Conservation (phyloP, 1,284 basidiomycete species). For the Fomitopsis schrenkii region DNA sequence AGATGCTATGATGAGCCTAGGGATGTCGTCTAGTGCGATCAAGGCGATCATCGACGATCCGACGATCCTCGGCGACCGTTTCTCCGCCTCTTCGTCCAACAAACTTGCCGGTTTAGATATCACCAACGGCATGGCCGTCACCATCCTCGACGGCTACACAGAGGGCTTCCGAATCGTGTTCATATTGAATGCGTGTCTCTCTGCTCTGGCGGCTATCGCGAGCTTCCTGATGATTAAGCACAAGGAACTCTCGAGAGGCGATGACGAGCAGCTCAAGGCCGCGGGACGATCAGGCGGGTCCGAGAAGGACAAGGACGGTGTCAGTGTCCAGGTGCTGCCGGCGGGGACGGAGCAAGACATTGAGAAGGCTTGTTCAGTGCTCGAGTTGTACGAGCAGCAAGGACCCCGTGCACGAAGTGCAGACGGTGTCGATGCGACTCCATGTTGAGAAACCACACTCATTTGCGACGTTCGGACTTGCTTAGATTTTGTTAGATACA, state of each 20-base stretch:
- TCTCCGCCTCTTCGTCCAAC: constrained; percentile 24
- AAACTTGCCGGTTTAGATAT: constrained; percentile 32
- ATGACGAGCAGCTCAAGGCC: constrained; percentile 44
- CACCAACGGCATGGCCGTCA: constrained; percentile 31
- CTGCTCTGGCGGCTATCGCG: constrained; percentile 43
- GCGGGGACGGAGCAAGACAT: too few relatives aligned
- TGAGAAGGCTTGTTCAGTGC: too few relatives aligned
- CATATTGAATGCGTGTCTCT: constrained; percentile 46
- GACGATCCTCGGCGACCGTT: constrained; percentile 35
- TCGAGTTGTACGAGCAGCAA: too few relatives aligned
- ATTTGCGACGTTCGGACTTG: too few relatives aligned
- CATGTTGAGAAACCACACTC: too few relatives aligned
- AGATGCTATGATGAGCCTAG: constrained; percentile 33
- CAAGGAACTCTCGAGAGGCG: constrained; percentile 50
- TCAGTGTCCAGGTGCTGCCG: too few relatives aligned
- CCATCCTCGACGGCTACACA: constrained; percentile 52
- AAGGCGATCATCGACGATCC: constrained; percentile 46
- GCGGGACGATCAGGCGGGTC: constrained; percentile 22
- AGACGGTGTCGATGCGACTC: too few relatives aligned
- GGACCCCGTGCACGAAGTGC: too few relatives aligned
- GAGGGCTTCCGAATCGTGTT: constrained; percentile 56
- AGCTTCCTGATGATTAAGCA: constrained; percentile 57
- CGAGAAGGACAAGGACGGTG: neutral
- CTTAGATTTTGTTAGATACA: too few relatives aligned
- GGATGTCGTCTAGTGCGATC: constrained; percentile 33